A percentile compares a stretch with the other conserved stretches of the same genome.
phyloP scores from a whole-genome alignment of 2,329 filamentous ascomycete genomes.

The Fusarium domesticum region DNA sequence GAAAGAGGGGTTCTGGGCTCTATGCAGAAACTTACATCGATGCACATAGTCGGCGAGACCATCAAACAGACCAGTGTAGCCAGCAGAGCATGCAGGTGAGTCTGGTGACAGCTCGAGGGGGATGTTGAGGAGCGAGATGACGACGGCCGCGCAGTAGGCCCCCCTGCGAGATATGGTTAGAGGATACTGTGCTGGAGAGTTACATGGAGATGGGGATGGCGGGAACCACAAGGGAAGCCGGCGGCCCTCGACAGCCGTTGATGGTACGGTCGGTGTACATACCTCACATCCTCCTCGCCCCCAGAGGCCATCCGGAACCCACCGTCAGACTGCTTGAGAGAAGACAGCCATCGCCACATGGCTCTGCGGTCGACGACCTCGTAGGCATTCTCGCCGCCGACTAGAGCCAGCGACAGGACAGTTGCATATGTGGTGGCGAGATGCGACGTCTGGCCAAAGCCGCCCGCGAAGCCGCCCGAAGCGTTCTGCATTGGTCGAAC shows the following conservation, averaged over 20 bases:
- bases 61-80: conserved; percentile 63
- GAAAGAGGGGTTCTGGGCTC: conserved; percentile 11
- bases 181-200: conserved; percentile 2
- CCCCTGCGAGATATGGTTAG: conserved; percentile 53
- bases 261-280: conserved; percentile 36
- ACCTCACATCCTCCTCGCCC: conserved; percentile 91
- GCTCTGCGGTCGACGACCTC: conserved; percentile 73
- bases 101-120: conserved; percentile 75
- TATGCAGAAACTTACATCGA: conserved; percentile 59
- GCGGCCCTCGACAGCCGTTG: conserved; percentile 15
- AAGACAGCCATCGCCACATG: conserved; percentile 89
- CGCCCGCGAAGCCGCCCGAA: conserved; percentile 84
- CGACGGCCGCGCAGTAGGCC: conserved; percentile 84
- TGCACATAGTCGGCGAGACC: conserved; percentile 77
- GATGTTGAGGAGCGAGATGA: conserved; percentile 78
- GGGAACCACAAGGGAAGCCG: conserved; percentile 1
- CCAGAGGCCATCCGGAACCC: conserved; percentile 85
- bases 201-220: conserved; percentile 8
- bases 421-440: conserved; percentile 86
- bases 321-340: conserved; percentile 80
- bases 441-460: conserved; percentile 87
- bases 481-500: conserved; percentile 78
- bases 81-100: conserved; percentile 63
- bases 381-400: conserved; percentile 72
- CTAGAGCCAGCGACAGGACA: conserved; percentile 72